Evolutionary conservation across 352 stramenopile genomes (phyloP), one percentile per base, ranked within the genome.

Genomic region (Phytopythium cucurbitacearum): DNA sequence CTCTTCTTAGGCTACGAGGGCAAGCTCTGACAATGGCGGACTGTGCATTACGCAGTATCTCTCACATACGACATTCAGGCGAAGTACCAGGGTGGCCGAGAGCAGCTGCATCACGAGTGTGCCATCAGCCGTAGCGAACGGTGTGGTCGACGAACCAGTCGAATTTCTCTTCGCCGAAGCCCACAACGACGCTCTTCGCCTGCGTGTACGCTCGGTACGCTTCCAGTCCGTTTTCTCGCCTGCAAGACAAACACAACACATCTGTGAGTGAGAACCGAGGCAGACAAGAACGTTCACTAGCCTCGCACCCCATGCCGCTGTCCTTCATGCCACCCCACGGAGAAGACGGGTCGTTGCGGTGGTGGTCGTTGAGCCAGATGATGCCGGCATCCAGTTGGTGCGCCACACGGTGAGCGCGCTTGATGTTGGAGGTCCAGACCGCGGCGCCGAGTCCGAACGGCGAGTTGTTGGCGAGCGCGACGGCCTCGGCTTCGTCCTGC

Each of bases 331-430:
- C 81, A 45, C 81, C 81, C 67, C 88, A 92, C 5, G 76, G 72
- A 46, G 69, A 80, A 16, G 71, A 82, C 34, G 71, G 69, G 42
- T 80, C 71, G 47, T 82, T 82, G 16, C 71, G 71, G 38, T 80
- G 71, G 48, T 77, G 81, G 45, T 95, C 89, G 58, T 97, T 98
- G 1, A 98, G 67, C 64, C 90, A 94, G 45, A 97, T 83, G 39
- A 98, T 94, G 32, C 92, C 92, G 46, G 75, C 76, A 49, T 97
- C 80, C 34, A 98, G 62, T 10, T 58, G 57, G 43, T 93, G 64
- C n/a, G 87, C 71, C 47, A 98, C 76, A 39, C 80, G 67, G 56
- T 95, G 89, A n/a, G 75, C 79, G 42, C 88, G 68, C 33, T 70
- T 74, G 44, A 96, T 60, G 57, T 97, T 74, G 41, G 67, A 69